Conservation (phyloP, 2,329 filamentous ascomycete genomes). For the Aspergillus sp. region DNA sequence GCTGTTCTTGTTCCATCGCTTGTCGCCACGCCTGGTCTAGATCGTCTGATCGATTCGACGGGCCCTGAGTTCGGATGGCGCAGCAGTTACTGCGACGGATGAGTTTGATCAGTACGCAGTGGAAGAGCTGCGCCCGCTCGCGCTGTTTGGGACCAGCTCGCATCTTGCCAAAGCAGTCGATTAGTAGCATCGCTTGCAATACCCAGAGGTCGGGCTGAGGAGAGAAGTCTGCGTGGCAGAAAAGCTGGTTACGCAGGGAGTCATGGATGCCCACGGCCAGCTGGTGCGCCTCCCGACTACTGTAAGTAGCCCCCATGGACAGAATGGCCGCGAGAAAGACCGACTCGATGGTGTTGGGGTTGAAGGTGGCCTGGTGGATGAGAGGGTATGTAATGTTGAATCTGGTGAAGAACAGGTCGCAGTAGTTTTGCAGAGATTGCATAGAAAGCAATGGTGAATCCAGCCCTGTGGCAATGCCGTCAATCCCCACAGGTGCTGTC, state of each 20-base stretch:
- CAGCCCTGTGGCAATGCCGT: conserved; percentile 47
- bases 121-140: conserved; percentile 62
- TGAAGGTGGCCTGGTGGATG: conserved; percentile 59
- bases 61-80: conserved; percentile 32
- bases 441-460: conserved; percentile 54
- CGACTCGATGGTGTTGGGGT: conserved; percentile 50
- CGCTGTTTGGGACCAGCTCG: conserved; percentile 63
- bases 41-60: conserved; percentile 35
- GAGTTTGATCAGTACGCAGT: conserved; percentile 55
- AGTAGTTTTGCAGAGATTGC: conserved; percentile 54
- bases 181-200: conserved; percentile 59
- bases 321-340: conserved; percentile 56
- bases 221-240: conserved; percentile 57
- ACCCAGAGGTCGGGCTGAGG: conserved; percentile 62
- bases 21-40: conserved; percentile 51
- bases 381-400: conserved; percentile 63
- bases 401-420: conserved; percentile 59
- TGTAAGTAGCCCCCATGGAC: conserved; percentile 62
- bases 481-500: conserved; percentile 49
- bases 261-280: conserved; percentile 63
- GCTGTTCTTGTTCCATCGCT: conserved; percentile 58
- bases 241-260: conserved; percentile 58
- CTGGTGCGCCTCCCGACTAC: conserved; percentile 58
- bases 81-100: conserved; percentile 55
- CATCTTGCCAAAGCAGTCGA: conserved; percentile 65